Conservation (phyloP, 2,329 filamentous ascomycete species). For the Alternaria viburni region DNA sequence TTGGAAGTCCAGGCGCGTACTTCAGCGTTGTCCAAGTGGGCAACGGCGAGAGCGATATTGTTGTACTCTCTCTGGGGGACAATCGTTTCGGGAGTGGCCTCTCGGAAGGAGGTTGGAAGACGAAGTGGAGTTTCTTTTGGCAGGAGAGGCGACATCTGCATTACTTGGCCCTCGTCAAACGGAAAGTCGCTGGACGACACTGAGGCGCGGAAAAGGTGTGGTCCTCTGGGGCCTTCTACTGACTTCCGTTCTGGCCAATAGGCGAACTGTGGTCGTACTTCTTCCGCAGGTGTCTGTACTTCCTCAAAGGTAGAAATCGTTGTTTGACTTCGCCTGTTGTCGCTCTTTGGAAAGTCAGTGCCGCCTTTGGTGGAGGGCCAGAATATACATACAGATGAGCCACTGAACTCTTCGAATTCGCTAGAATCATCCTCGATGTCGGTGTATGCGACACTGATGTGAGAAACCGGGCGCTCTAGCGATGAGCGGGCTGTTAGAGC, state of each 20-base stretch:
- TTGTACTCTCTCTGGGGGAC: slow-evolving; percentile 54
- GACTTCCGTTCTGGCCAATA: slow-evolving; percentile 67
- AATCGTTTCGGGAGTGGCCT: slow-evolving; percentile 45
- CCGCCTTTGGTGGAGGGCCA: slow-evolving; percentile 13
- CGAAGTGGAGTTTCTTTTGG: slow-evolving; percentile 63
- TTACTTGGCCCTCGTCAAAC: slow-evolving; percentile 52
- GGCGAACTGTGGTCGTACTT: slow-evolving; percentile 66
- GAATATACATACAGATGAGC: slow-evolving; percentile 66
- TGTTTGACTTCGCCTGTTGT: slow-evolving; percentile 73
- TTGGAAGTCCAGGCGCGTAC: slow-evolving; percentile 74
- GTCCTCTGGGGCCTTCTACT: slow-evolving; percentile 80
- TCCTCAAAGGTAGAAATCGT: slow-evolving; percentile 90
- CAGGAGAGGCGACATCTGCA: slow-evolving; percentile 77
- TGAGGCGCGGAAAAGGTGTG: slow-evolving; percentile 82
- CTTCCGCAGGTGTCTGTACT: slow-evolving; percentile 71
- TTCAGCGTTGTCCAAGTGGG: slow-evolving; percentile 65
- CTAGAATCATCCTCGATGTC: slow-evolving; percentile 68
- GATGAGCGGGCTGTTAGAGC: slow-evolving; percentile 44
- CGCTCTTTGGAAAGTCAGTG: slow-evolving; percentile 57
- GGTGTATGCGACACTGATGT: slow-evolving; percentile 79
- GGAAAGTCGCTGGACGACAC: slow-evolving; percentile 62
- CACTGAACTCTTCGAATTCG: slow-evolving; percentile 58
- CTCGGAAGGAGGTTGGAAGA: slow-evolving; percentile 51
- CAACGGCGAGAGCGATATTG: slow-evolving; percentile 58
- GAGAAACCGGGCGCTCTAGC: slow-evolving; percentile 67